Evolutionary conservation across 2,329 filamentous ascomycete genomes (phyloP), one percentile per base, ranked within the genome.

Genomic region (Sporothrix brunneoviolacea): DNA sequence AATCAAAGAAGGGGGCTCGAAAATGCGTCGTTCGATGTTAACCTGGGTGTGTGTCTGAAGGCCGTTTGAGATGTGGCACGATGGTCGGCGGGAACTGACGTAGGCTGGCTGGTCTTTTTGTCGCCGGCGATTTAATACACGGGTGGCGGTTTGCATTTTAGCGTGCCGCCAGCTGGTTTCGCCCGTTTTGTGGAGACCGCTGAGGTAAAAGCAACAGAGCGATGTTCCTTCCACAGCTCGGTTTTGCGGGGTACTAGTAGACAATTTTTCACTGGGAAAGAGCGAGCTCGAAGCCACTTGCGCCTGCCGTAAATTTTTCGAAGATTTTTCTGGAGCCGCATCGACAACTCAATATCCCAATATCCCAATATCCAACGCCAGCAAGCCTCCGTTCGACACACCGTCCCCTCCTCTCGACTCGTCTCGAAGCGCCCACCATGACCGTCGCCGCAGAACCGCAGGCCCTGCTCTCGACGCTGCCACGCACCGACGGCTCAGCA

Each of bases 401-500:
- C 33, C 37, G 32, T 18, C 19, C 4, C 28, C 16, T 43, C 21
- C 8, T 16, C n/a, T n/a, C n/a, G n/a, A n/a, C n/a, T n/a, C n/a
- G n/a, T n/a, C n/a, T n/a, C n/a, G n/a, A n/a, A n/a, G n/a, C n/a
- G n/a, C 27, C 42, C 33, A 58, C 53, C 43, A 80, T 79, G 76
- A 65, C 71, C 2, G 64, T 65, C 37, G 66, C 68, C 40, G 62
- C 64, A 48, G 72, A 74, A 55, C 79, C 79, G 32, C 69, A 72
- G 49, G 77, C 74, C 30, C 65, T 72, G 19, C 65, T 84, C 10
- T 77, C 77, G 27, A 74, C 76, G 57, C 75, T 94, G 3, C 75
- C 80, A 53, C 84, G 83, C 55, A 79, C 87, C 22, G 88, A 94
- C 64, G 88, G 88, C 55, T 94, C 89, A 42, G 86, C 86, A 10